A percentile compares a stretch with the other conserved stretches of the same genome.
Conservation (phyloP, 2,329 filamentous ascomycete species). For the Anthostomella pinea region DNA sequence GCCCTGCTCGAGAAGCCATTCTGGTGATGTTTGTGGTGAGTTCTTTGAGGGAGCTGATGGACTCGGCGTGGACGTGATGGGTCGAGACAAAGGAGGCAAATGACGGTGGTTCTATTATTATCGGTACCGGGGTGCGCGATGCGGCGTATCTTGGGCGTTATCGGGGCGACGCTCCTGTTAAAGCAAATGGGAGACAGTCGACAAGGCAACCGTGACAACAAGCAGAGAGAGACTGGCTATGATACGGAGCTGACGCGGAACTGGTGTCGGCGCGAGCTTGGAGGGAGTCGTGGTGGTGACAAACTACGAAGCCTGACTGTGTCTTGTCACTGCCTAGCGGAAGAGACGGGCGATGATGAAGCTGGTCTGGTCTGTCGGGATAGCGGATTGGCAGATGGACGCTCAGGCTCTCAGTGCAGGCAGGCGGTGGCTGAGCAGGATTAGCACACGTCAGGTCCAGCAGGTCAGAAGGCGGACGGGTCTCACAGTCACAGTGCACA, state of each 20-base stretch:
- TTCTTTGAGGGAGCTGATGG: background rate
- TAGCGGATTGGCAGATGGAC: constrained; percentile 10
- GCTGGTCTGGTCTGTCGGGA: no score
- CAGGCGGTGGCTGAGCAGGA: constrained; percentile 15
- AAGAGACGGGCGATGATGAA: constrained; percentile 20
- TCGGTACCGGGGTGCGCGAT: constrained; percentile 2
- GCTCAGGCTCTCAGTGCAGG: no score
- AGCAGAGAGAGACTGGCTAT: no score
- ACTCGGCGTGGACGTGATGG: constrained; percentile 8
- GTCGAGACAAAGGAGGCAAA: constrained; percentile 17
- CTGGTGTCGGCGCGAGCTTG: constrained; percentile 12
- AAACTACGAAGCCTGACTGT: constrained; percentile 2
- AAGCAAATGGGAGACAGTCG: no score
- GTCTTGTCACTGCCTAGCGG: constrained; percentile 16
- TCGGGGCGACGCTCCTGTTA: no score
- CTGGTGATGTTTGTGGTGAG: constrained; percentile 28
- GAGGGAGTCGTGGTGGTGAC: no score
- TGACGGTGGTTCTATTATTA: background rate
- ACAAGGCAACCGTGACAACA: no score
- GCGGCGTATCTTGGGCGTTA: constrained; percentile 24
- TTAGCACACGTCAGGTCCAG: no score
- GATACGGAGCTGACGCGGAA: constrained; percentile 7
- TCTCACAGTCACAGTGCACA: no score
- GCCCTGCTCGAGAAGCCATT: constrained; percentile 82
- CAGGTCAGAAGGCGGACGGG: no score